phyloP scores from a whole-genome alignment of 1,284 basidiomycete species.

The Pascua guehoae region DNA sequence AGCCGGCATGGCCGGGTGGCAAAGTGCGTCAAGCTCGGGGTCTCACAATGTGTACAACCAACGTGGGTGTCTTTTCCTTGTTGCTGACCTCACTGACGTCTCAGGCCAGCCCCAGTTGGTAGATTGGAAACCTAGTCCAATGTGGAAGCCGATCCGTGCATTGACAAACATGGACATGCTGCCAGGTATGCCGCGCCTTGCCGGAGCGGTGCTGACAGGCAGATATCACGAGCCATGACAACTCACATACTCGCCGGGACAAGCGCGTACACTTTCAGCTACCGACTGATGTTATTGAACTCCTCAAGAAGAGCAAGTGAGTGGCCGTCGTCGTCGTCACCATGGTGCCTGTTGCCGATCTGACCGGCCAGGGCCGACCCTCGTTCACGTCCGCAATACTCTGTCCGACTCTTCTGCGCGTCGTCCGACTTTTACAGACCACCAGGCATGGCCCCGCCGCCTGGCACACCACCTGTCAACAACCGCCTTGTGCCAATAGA shows the following conservation, averaged over 20 bases:
- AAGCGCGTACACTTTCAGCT: conserved; percentile 29
- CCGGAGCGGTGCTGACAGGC: conserved; percentile 1
- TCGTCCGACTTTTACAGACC: conserved; percentile 73
- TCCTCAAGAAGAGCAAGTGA: conserved; percentile 34
- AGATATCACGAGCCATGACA: conserved; percentile 37
- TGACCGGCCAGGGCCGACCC: conserved; percentile 24
- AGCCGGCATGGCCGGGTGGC: neutral
- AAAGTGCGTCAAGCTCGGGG: neutral
- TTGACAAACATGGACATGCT: conserved; percentile 38
- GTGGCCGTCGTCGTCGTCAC: conserved; percentile 3
- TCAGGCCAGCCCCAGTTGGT: conserved; percentile 16
- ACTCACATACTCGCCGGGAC: conserved; percentile 29
- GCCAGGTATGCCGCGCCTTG: conserved; percentile 26
- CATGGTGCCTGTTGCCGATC: neutral
- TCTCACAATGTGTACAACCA: neutral
- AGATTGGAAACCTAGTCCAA: conserved; percentile 46
- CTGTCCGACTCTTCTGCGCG: conserved; percentile 81
- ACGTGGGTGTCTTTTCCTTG: neutral
- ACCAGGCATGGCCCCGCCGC: conserved; percentile 42
- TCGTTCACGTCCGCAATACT: conserved; percentile 29
- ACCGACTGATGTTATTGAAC: conserved; percentile 33
- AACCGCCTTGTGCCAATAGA: conserved; percentile 62
- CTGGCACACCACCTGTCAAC: conserved; percentile 34
- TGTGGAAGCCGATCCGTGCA: conserved; percentile 47
- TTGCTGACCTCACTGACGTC: neutral